Conservation (phyloP, 805 yeast species). For the Metschnikowia amazonensis region DNA sequence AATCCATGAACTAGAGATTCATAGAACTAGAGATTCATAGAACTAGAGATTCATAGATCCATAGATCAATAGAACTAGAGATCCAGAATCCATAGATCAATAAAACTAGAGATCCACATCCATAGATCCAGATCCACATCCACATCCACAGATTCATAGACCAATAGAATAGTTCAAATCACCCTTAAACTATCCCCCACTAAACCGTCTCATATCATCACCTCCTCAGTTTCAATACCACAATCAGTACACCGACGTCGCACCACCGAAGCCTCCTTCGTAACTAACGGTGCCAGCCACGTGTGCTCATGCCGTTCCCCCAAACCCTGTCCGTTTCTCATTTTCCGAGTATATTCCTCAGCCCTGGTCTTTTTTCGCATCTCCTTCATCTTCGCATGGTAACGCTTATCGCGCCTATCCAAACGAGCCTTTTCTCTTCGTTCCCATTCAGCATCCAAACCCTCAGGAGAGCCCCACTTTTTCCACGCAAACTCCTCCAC, state of each 20-base stretch:
- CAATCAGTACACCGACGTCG: conserved; percentile 70
- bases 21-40: too few species aligned
- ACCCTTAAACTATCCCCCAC: too few species aligned
- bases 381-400: conserved; percentile 71
- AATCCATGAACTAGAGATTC: too few species aligned
- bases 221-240: conserved; percentile 81
- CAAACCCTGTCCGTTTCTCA: conserved; percentile 53
- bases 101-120: too few species aligned
- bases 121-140: too few species aligned
- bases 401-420: conserved; percentile 72
- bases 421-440: conserved; percentile 70
- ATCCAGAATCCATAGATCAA: too few species aligned
- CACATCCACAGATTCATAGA: too few species aligned
- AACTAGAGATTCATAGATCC: too few species aligned
- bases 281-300: conserved; percentile 56
- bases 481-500: conserved; percentile 90
- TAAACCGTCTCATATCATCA: conserved; percentile 46
- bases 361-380: conserved; percentile 93
- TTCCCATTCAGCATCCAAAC: conserved; percentile 89
- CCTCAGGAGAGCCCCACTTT: conserved; percentile 92
- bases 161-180: too few species aligned
- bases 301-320: conserved; percentile 68
- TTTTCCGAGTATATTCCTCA: conserved; percentile 72
- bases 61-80: too few species aligned
- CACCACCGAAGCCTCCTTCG: conserved; percentile 24